Base-by-base conservation (phyloP, 2,329 filamentous ascomycete species). In the Graphilbum fragrans region DNA sequence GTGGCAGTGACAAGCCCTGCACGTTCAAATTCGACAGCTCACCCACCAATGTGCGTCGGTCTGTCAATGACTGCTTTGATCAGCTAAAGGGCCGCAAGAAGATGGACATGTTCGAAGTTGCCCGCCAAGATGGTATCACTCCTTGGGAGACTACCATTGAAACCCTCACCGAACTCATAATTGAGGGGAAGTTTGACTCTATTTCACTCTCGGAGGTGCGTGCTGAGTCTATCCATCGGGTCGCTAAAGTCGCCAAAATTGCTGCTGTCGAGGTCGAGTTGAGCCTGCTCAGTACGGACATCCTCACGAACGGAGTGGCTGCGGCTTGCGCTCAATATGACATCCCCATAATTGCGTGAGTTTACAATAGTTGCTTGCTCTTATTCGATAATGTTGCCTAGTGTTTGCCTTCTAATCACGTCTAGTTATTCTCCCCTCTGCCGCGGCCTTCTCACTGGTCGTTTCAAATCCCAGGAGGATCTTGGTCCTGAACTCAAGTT, bases 51-150 rank as follows among this genome's bases (percentile, higher is more conserved):
- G 62, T 80, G 18, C 69, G 74, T 25, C 64, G 63, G 31, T 77
- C 70, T 6, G 61, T 83, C 34, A 72, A 82, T 42, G 70, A 74
- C 42, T 69, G 70, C 49, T 55, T 80, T 19, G 45, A 43, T 16
- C 59, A 64, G 48, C 60, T 72, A 11, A 63, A 65, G n/a, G 71
- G 71, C n/a, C 65, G 62, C 47, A 76, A 76, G 25, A 70, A 66
- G 51, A 55, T 82, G 41, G 77, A 81, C 53, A 60, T 77, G 23
- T 82, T 80, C 47, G 68, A 74, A 51, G 32, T 70, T 64, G 45
- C 73, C 3, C 63, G 77, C 25, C 64, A 74, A 42, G 78, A 82
- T 49, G 58, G 64, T 0, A 55, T 58, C 2, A 61, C 66, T 2
- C 56, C 72, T 16, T 62, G 62, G 32, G 55, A 53, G 7, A 69